Percentiles rank a stretch among this genome's conserved stretches.
These are phyloP conservation scores for Candida nanaspora DNA, from an alignment of 805 yeast species.

Conservation along the genomic window DNA sequence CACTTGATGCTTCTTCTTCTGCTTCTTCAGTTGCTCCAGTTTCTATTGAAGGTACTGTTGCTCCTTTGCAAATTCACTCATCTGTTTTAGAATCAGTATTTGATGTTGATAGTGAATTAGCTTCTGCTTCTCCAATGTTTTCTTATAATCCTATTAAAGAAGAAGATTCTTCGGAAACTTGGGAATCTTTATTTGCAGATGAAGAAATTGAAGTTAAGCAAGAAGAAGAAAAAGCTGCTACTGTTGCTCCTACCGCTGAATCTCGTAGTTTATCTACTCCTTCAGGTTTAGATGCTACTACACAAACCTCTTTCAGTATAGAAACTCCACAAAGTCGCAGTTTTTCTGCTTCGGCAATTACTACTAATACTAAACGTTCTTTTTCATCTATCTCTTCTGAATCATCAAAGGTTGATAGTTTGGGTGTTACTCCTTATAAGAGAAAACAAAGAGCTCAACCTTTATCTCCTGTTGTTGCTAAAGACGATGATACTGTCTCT, in stretches of 20 bases:
- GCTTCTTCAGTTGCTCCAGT: slow-evolving; percentile 2
- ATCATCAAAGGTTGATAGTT: slow-evolving; percentile 46
- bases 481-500: slow-evolving; percentile 56
- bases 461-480: slow-evolving; percentile 60
- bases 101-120: slow-evolving; percentile 26
- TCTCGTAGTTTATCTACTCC: not conserved
- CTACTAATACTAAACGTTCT: slow-evolving; percentile 13
- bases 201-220: not conserved
- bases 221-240: slow-evolving; percentile 10
- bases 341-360: not conserved
- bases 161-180: slow-evolving; percentile 25
- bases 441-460: slow-evolving; percentile 73
- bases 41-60: slow-evolving; percentile 20
- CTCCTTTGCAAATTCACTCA: slow-evolving; percentile 49
- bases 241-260: slow-evolving; percentile 3
- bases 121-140: slow-evolving; percentile 50
- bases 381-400: slow-evolving; percentile 11
- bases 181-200: slow-evolving; percentile 56
- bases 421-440: slow-evolving; percentile 71
- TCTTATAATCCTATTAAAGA: not conserved
- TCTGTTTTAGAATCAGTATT: slow-evolving; percentile 47
- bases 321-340: slow-evolving; percentile 7
- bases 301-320: slow-evolving; percentile 1
- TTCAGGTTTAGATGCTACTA: not conserved
- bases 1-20: not conserved